These are phyloP conservation scores for Onygenales sp. DNA, from an alignment of 2,329 filamentous ascomycete genomes.

Conservation along the genomic window DNA sequence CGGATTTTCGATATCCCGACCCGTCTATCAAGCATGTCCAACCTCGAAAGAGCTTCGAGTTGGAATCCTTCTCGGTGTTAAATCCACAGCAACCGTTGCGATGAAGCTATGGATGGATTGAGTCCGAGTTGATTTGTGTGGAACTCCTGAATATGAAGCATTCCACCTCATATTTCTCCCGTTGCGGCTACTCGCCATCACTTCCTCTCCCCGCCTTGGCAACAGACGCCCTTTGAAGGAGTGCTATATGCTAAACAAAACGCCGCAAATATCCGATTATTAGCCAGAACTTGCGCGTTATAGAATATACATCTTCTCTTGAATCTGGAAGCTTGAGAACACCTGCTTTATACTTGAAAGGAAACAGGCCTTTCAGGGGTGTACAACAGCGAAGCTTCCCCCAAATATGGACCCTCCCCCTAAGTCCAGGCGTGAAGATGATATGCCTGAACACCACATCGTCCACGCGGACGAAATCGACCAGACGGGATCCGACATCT, in stretches of 20 bases:
- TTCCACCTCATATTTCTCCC: not conserved
- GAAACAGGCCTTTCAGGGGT: no score
- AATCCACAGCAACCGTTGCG: not conserved
- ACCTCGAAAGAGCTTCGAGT: not conserved
- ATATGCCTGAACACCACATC: slow-evolving; percentile 29
- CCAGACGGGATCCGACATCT: slow-evolving; percentile 38
- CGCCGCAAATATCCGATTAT: not conserved
- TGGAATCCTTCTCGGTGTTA: not conserved
- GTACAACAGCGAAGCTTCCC: not conserved
- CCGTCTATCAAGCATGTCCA: not conserved
- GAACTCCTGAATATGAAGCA: not conserved
- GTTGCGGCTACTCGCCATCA: not conserved
- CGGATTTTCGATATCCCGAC: not conserved
- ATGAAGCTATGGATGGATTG: not conserved
- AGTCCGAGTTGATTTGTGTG: not conserved
- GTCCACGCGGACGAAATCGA: slow-evolving; percentile 43
- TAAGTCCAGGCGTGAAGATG: slow-evolving; percentile 3
- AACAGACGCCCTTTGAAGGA: not conserved
- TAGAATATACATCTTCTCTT: not conserved
- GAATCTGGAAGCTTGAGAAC: not conserved
- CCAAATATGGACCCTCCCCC: not conserved
- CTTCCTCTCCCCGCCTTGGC: not conserved
- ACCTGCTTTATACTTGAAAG: not conserved
- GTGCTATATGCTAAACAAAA: not conserved
- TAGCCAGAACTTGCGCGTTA: not conserved